phyloP scores from a whole-genome alignment of 371 early-diverging fungal species.

The Mucor mucedo region DNA sequence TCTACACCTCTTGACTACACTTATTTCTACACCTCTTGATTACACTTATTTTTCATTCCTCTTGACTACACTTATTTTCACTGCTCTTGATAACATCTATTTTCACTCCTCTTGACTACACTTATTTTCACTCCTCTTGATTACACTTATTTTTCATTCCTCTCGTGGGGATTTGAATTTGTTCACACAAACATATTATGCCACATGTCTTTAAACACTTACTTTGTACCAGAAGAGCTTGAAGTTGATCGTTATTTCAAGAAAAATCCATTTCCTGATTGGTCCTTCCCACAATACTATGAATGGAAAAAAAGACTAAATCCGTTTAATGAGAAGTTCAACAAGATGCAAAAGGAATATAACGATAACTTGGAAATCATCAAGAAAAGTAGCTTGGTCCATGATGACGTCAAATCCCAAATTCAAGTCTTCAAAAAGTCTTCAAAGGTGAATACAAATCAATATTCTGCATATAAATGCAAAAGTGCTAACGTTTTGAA shows the following conservation, averaged over 20 bases:
- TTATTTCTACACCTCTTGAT: no score
- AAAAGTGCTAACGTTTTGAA: no score
- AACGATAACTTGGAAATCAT: constrained; percentile 9
- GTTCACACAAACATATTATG: no score
- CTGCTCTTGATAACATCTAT: no score
- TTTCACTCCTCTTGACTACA: no score
- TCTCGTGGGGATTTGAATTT: no score
- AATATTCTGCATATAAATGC: no score
- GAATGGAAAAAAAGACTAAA: not conserved
- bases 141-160: no score
- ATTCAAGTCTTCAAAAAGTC: constrained; percentile 6
- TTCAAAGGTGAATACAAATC: constrained; percentile 1
- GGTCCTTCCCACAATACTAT: constrained; percentile 10
- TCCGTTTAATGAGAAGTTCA: constrained; percentile 8
- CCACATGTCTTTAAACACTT: constrained; percentile 5
- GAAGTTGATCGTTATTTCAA: constrained; percentile 8
- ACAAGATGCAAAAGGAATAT: constrained; percentile 8
- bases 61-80: no score
- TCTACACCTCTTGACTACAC: no score
- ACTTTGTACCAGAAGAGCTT: constrained; percentile 6
- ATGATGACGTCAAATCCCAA: constrained; percentile 8
- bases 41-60: no score
- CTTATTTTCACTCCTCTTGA: no score
- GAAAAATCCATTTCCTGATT: constrained; percentile 6
- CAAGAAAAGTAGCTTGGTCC: constrained; percentile 10